Evolutionary conservation across 2,329 filamentous ascomycete genomes (phyloP).

Genomic region (Sporothrix phasma): DNA sequence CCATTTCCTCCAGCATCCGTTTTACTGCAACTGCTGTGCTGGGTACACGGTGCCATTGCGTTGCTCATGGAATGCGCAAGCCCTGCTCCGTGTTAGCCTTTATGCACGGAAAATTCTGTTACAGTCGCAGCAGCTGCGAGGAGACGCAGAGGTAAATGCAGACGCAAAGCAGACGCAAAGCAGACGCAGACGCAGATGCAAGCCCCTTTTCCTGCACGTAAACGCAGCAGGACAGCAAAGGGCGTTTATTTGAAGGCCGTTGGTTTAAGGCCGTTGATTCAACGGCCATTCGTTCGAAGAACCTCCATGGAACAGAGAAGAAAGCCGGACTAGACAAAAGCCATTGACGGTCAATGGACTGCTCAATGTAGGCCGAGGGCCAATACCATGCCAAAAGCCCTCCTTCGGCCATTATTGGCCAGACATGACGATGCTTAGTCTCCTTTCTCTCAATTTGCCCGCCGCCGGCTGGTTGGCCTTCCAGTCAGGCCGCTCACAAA

Average conservation of each 20-base stretch:
- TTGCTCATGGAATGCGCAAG: slow-evolving; percentile 14
- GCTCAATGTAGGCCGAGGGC: neutral
- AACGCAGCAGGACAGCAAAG: neutral
- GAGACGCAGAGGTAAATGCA: neutral
- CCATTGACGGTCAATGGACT: neutral
- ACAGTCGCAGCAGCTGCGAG: neutral
- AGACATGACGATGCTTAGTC: no score
- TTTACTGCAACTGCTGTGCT: neutral
- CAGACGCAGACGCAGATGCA: slow-evolving; percentile 8
- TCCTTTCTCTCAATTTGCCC: neutral
- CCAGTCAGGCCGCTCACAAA: neutral
- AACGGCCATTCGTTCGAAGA: no score
- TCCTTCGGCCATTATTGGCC: slow-evolving; percentile 13
- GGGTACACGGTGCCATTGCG: slow-evolving; percentile 15
- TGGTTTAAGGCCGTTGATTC: neutral
- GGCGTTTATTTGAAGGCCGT: neutral
- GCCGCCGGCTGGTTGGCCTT: slow-evolving; percentile 3
- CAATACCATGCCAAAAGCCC: neutral
- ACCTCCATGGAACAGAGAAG: neutral
- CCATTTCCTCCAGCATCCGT: neutral
- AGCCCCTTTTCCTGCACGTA: slow-evolving; percentile 4
- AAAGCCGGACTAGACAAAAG: neutral
- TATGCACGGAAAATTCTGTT: neutral
- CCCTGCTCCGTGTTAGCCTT: neutral
- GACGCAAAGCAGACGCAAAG: no score